phyloP scores from a whole-genome alignment of 768 basidiomycete genomes.

The Saitozyma sp. region DNA sequence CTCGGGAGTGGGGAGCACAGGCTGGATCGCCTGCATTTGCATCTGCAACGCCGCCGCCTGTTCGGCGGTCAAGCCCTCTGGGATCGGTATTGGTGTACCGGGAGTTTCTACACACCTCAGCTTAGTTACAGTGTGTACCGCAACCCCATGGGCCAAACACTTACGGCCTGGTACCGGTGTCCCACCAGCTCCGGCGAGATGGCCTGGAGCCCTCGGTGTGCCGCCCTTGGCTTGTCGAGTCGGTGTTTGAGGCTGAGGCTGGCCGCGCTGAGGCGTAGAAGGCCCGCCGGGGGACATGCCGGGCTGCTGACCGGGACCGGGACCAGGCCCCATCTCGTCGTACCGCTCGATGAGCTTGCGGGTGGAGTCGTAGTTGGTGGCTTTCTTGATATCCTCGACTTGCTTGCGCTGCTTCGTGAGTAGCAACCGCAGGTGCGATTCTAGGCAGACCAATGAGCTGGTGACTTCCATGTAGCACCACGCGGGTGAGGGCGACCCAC shows the following conservation, averaged over 20 bases:
- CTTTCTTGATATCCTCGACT: slow-evolving; percentile 95
- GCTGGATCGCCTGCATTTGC: slow-evolving; percentile 42
- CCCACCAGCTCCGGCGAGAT: slow-evolving; percentile 42
- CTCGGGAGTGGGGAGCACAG: slow-evolving; percentile 49
- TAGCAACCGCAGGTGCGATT: slow-evolving; percentile 72
- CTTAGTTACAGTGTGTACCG: background rate
- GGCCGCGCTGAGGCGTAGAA: slow-evolving; percentile 21
- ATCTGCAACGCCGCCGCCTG: slow-evolving; percentile 44
- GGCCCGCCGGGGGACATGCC: background rate
- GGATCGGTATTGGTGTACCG: slow-evolving; percentile 23
- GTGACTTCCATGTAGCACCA: background rate
- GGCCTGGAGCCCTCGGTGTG: slow-evolving; percentile 46
- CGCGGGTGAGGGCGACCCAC: slow-evolving; percentile 18
- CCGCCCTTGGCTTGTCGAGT: slow-evolving; percentile 14
- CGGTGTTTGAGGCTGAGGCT: slow-evolving; percentile 19
- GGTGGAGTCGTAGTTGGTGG: slow-evolving; percentile 92
- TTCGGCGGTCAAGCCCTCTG: slow-evolving; percentile 40
- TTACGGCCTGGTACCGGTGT: slow-evolving; percentile 28
- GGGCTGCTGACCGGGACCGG: background rate
- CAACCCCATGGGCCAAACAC: background rate
- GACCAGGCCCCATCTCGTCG: slow-evolving; percentile 60
- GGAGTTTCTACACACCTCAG: background rate
- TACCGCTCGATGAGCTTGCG: slow-evolving; percentile 86
- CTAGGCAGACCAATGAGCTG: slow-evolving; percentile 55
- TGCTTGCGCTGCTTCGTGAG: slow-evolving; percentile 77